Conservation (phyloP, 1,284 basidiomycete genomes). For the Stereum hirsutum region DNA sequence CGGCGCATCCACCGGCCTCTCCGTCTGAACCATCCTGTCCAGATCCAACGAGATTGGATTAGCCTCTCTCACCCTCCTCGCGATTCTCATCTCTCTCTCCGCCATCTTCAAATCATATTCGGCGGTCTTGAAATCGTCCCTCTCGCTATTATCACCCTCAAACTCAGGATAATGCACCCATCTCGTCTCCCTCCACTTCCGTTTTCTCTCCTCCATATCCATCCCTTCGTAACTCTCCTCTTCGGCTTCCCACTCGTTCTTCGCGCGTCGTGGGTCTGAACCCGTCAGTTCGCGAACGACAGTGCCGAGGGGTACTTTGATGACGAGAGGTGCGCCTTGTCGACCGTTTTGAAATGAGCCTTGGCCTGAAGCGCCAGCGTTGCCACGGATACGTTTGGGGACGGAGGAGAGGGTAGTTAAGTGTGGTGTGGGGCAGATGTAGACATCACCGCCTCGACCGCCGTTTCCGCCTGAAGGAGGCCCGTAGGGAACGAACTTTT, state of each 20-base stretch:
- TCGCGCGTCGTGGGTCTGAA: conserved; percentile 50
- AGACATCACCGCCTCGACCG: conserved; percentile 81
- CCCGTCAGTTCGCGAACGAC: conserved; percentile 70
- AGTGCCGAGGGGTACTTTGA: conserved; percentile 84
- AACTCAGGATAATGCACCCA: conserved; percentile 77
- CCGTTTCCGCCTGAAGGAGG: conserved; percentile 89
- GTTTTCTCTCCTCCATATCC: conserved; percentile 34
- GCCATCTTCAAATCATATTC: conserved; percentile 55
- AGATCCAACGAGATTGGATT: conserved; percentile 52
- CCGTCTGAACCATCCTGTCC: conserved; percentile 36
- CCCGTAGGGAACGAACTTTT: conserved; percentile 70
- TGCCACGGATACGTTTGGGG: conserved; percentile 56
- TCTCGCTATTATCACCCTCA: conserved; percentile 50
- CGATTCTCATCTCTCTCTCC: conserved; percentile 49
- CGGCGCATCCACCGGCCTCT: conserved; percentile 47
- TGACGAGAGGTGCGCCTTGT: conserved; percentile 60
- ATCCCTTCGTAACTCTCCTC: conserved; percentile 50
- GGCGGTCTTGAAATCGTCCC: conserved; percentile 70
- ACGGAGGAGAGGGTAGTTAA: conserved; percentile 75
- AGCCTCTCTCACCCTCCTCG: conserved; percentile 31
- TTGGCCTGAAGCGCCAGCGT: conserved; percentile 62
- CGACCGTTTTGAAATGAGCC: conserved; percentile 83
- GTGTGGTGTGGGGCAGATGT: conserved; percentile 67
- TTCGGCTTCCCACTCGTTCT: conserved; percentile 61
- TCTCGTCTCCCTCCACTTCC: conserved; percentile 54